These are phyloP conservation scores for Rhizoctonia solani DNA, from an alignment of 1,284 basidiomycete species.

Conservation along the genomic window DNA sequence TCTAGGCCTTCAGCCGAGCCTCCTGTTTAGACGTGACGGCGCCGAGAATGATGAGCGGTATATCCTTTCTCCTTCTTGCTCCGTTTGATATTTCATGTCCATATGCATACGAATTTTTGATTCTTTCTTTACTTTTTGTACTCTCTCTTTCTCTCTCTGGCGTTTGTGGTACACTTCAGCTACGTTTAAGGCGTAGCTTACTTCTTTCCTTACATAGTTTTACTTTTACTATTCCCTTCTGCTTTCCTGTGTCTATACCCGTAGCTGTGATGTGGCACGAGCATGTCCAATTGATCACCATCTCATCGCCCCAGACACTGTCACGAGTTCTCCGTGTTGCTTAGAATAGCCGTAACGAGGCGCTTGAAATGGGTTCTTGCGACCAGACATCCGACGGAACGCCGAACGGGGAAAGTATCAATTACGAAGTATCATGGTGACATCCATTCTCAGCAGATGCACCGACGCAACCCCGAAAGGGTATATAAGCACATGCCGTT, in stretches of 20 bases:
- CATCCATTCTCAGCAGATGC: background rate
- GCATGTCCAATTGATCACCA: constrained; percentile 37
- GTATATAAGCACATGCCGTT: constrained; percentile 16
- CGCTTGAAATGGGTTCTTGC: background rate
- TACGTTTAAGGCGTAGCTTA: constrained; percentile 34
- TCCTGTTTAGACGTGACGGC: constrained; percentile 19
- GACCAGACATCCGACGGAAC: background rate
- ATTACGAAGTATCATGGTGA: constrained; percentile 8
- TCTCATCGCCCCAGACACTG: constrained; percentile 6
- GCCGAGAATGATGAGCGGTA: constrained; percentile 31
- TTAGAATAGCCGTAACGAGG: no score
- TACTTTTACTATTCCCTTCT: constrained; percentile 34
- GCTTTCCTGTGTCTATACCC: constrained; percentile 35
- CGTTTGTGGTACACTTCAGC: background rate
- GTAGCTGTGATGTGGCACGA: constrained; percentile 31
- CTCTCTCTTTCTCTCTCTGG: constrained; percentile 22
- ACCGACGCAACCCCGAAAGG: constrained; percentile 21
- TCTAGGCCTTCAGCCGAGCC: constrained; percentile 34
- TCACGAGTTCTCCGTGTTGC: background rate
- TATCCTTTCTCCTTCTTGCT: constrained; percentile 15
- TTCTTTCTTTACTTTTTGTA: constrained; percentile 41
- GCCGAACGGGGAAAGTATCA: background rate
- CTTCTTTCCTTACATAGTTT: constrained; percentile 38
- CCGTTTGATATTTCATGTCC: background rate
- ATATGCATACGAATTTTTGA: constrained; percentile 70